Percentiles rank a stretch among this genome's conserved stretches.
Evolutionary conservation across 257 asterid genomes (phyloP).

Genomic region (Lantana camara): DNA sequence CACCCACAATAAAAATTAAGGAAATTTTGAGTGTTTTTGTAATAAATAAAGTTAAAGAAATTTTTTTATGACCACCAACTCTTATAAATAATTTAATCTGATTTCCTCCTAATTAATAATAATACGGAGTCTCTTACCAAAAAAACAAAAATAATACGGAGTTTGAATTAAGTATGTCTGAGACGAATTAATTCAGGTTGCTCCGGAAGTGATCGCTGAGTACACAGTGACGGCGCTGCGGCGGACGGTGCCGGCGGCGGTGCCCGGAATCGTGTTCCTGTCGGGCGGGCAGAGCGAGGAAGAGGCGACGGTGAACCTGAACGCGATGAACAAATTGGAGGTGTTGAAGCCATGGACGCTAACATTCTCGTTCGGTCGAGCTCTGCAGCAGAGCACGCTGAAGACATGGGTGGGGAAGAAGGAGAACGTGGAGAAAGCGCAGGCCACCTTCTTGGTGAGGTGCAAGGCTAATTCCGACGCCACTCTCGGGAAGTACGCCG

Average conservation of each 20-base stretch:
- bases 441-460: conserved; percentile 59
- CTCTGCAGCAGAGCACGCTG: conserved; percentile 81
- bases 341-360: conserved; percentile 81
- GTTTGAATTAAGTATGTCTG: too few relatives aligned
- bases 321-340: conserved; percentile 73
- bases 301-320: conserved; percentile 70
- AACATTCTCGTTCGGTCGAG: conserved; percentile 81
- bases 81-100: too few relatives aligned
- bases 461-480: conserved; percentile 88
- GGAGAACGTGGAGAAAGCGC: conserved; percentile 78
- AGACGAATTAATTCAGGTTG: conserved; percentile 55
- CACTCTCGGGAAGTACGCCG: conserved; percentile 63
- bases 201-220: conserved; percentile 72
- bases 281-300: conserved; percentile 96
- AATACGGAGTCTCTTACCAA: too few relatives aligned
- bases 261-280: conserved; percentile 79
- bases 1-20: too few relatives aligned
- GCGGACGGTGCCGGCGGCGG: conserved; percentile 88
- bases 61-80: too few relatives aligned
- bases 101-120: too few relatives aligned
- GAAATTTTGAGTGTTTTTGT: too few relatives aligned
- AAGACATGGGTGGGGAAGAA: conserved; percentile 77
- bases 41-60: too few relatives aligned
- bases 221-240: conserved; percentile 70
- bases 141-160: too few relatives aligned